These are phyloP conservation scores for Aquilaria malaccensis DNA, from an alignment of 345 rosid species.

Conservation along the genomic window DNA sequence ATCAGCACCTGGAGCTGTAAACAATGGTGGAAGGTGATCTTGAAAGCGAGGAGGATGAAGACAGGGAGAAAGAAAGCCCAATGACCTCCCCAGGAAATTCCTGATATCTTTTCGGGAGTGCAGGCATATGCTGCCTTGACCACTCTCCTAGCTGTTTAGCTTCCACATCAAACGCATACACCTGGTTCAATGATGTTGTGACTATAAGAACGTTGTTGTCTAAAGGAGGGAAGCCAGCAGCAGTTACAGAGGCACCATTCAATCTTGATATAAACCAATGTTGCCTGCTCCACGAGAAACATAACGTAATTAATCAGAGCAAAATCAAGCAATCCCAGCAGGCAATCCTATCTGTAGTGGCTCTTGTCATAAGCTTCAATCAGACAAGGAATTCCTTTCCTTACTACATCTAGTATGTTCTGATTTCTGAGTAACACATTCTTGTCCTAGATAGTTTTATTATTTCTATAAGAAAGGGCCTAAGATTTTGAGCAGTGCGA, in stretches of 20 bases:
- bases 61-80: conserved; percentile 73
- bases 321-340: not conserved
- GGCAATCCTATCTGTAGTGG: not conserved
- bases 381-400: not conserved
- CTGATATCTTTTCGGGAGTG: conserved; percentile 71
- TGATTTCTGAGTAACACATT: not conserved
- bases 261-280: conserved; percentile 94
- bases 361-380: not conserved
- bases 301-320: conserved; percentile 4
- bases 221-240: conserved; percentile 83
- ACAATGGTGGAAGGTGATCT: conserved; percentile 52
- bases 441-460: not conserved
- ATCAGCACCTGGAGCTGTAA: conserved; percentile 78
- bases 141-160: conserved; percentile 86
- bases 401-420: not conserved
- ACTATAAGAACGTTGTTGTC: conserved; percentile 63
- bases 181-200: conserved; percentile 78
- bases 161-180: conserved; percentile 85
- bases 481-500: too few species aligned
- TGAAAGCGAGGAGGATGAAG: conserved; percentile 52
- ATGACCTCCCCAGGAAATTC: conserved; percentile 97
- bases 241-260: conserved; percentile 86
- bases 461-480: not conserved
- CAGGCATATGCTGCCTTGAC: conserved; percentile 56
- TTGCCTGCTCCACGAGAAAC: conserved; percentile 46